Evolutionary conservation across 2,329 filamentous ascomycete genomes (phyloP).

Genomic region (Venturiaceae sp.): DNA sequence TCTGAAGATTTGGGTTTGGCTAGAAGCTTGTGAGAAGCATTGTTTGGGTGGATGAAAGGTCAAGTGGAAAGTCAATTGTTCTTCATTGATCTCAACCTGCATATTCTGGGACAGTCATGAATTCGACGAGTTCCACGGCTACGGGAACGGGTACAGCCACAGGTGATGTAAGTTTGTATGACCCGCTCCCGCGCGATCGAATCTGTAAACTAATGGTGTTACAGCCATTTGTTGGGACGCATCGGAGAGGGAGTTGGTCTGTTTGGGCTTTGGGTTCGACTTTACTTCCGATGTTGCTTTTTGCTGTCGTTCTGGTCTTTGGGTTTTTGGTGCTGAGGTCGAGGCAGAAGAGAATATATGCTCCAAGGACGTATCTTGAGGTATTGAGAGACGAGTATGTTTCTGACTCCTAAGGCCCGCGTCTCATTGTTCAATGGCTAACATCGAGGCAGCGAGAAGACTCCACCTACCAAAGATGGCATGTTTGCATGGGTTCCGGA

Average conservation of each 20-base stretch:
- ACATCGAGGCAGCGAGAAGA: conserved; percentile 9
- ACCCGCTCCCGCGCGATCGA: too few species aligned
- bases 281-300: conserved; percentile 42
- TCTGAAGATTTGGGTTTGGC: background rate
- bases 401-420: background rate
- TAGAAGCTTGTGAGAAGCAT: background rate
- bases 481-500: conserved; percentile 32
- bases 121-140: background rate
- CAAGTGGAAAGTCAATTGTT: background rate
- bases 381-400: conserved; percentile 4
- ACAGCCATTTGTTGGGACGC: background rate
- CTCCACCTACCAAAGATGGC: conserved; percentile 16
- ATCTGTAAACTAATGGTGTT: background rate
- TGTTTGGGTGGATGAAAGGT: background rate
- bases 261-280: conserved; percentile 37
- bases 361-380: conserved; percentile 33
- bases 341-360: conserved; percentile 43
- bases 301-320: conserved; percentile 38
- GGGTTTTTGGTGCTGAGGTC: conserved; percentile 43
- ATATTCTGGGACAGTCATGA: background rate
- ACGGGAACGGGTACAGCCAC: too few species aligned
- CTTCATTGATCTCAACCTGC: background rate
- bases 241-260: conserved; percentile 15
- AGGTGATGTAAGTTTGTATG: too few species aligned
- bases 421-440: background rate